Evolutionary conservation across 2,329 filamentous ascomycete genomes (phyloP), one percentile per base, ranked within the genome.

Genomic region (Ophiocordyceps sinensis): DNA sequence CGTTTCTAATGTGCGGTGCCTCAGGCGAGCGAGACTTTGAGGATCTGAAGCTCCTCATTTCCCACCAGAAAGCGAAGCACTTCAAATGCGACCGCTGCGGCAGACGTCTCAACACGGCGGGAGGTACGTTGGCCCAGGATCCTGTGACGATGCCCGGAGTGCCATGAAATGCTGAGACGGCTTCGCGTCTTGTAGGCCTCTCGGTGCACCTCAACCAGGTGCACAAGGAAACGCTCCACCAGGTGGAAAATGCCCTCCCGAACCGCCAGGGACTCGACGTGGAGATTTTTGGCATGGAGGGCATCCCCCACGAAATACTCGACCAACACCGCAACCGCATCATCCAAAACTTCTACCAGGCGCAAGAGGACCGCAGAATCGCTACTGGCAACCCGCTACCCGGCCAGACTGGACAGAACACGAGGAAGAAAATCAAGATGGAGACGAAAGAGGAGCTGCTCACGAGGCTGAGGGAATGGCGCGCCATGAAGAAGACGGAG

Each of bases 251-350:
- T 70, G 87, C 91, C 39, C 73, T 95, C 3, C 80, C 84, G 0
- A 89, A 89, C 54, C 79, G 91, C 47, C 77, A 85, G 48, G 82
- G 82, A 44, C 77, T 94, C 45, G 86, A 94, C 45, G 78, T 94
- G 45, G 91, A 98, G 63, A 95, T 98, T 54, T 98, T 96, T 59
- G 91, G 89, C 55, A 95, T 95, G 85, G 87, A 95, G 60, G 91
- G 91, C 55, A 85, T 96, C 31, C 91, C 91, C 3, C 82, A 86
- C 44, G 85, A 94, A 43, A 75, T 93, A 46, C 67, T 85, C 43
- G 75, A 85, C 53, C 76, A 83, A 55, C 88, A 95, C 68, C 82
- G 85, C 56, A 84, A 91, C 62, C 78, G 85, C 53, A 85, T 96
- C 57, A 77, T 87, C 47, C 76, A 85, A 51, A 81, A 83, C 60